Conservation (phyloP, 2,329 filamentous ascomycete species). For the Neonectria faginata region DNA sequence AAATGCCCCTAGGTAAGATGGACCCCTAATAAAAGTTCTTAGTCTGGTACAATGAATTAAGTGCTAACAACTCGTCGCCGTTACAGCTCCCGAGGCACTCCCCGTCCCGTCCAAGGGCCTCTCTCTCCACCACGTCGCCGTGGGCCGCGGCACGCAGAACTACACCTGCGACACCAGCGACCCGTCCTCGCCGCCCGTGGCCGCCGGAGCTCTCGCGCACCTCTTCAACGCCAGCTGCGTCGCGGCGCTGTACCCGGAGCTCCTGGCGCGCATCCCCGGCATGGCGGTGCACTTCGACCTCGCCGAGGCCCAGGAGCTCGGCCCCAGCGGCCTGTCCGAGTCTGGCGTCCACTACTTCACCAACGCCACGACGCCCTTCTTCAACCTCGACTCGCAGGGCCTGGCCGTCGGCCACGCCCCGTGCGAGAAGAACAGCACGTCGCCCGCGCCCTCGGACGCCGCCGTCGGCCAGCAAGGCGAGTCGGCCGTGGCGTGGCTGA, state of each 20-base stretch:
- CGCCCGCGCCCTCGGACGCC: constrained; percentile 72
- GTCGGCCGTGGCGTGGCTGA: constrained; percentile 83
- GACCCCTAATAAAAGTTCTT: background rate
- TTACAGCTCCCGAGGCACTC: constrained; percentile 67
- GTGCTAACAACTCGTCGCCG: constrained; percentile 38
- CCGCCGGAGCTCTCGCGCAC: constrained; percentile 80
- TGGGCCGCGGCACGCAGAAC: constrained; percentile 92
- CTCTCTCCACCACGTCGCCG: constrained; percentile 78
- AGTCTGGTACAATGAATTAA: background rate
- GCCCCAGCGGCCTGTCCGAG: constrained; percentile 71
- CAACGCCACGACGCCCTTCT: constrained; percentile 77
- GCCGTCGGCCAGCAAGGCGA: constrained; percentile 71
- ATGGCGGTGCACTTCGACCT: constrained; percentile 77
- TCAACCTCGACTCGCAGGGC: constrained; percentile 75
- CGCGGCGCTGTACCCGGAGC: constrained; percentile 74
- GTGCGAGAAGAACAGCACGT: constrained; percentile 71
- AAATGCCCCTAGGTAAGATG: constrained; percentile 62
- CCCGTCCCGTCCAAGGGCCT: constrained; percentile 71
- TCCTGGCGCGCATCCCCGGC: constrained; percentile 73
- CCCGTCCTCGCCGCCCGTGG: constrained; percentile 69
- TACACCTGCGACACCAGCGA: constrained; percentile 82
- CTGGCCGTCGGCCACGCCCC: constrained; percentile 68
- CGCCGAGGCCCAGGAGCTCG: constrained; percentile 55
- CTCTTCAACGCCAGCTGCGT: constrained; percentile 92
- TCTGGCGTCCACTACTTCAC: constrained; percentile 87